Conservation (phyloP, 139 green algal species). For the Raphidocelis subcapitata region DNA sequence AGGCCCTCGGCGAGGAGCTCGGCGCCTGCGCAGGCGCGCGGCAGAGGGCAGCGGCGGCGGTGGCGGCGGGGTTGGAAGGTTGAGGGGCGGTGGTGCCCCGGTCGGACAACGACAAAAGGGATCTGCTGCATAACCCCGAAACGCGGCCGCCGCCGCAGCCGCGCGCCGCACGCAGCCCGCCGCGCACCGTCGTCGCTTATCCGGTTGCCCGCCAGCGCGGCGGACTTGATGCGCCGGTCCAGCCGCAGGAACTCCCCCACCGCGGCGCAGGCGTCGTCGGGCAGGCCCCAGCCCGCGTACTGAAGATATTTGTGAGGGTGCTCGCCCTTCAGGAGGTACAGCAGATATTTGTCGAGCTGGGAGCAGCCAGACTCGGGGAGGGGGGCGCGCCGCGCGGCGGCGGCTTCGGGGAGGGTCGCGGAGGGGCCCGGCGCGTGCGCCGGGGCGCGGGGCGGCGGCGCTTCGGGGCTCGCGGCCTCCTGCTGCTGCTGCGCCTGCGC, state of each 20-base stretch:
- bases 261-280: conserved; percentile 8
- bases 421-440: no score
- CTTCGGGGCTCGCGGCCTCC: no score
- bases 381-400: background rate
- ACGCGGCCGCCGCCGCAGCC: background rate
- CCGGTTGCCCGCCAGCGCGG: conserved; percentile 12
- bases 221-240: conserved; percentile 23
- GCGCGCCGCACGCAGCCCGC: background rate
- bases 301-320: conserved; percentile 21
- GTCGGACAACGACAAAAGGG: no score
- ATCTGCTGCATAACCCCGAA: no score
- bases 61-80: no score
- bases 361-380: conserved; percentile 3
- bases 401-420: no score
- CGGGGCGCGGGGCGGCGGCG: no score
- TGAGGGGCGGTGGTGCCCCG: no score
- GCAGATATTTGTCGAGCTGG: conserved; percentile 27
- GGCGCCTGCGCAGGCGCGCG: background rate
- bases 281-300: conserved; percentile 20
- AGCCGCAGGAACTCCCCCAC: conserved; percentile 19
- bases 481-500: no score
- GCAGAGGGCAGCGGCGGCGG: no score
- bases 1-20: conserved; percentile 22
- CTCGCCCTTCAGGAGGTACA: conserved; percentile 5
- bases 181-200: conserved; percentile 19